A percentile compares a stretch with the other conserved stretches of the same genome.
These are phyloP conservation scores for Apiotrichum montevideense DNA, from an alignment of 1,284 basidiomycete genomes.

Conservation along the genomic window DNA sequence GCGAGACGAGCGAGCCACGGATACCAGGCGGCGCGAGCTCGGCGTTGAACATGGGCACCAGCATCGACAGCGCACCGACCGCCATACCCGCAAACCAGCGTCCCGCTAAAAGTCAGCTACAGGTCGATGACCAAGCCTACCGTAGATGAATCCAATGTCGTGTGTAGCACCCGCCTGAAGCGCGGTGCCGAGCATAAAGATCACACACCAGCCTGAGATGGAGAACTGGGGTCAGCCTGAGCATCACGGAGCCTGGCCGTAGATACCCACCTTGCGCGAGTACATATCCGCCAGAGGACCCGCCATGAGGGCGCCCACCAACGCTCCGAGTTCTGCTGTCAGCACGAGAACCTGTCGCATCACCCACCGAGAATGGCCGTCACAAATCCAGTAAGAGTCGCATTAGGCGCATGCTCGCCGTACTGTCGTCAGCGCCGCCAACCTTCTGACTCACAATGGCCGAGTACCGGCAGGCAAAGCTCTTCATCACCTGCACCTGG, in stretches of 20 bases:
- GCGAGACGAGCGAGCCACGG: constrained; percentile 64
- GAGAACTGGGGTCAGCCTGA: constrained; percentile 23
- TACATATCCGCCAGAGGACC: constrained; percentile 16
- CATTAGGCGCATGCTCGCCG: neutral
- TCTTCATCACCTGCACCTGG: constrained; percentile 16
- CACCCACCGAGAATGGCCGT: constrained; percentile 7
- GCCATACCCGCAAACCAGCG: constrained; percentile 42
- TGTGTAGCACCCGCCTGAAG: constrained; percentile 32
- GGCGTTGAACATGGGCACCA: constrained; percentile 58
- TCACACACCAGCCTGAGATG: constrained; percentile 38
- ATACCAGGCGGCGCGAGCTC: constrained; percentile 67
- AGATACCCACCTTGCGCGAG: neutral
- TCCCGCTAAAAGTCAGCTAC: constrained; percentile 20
- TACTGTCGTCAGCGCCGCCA: neutral
- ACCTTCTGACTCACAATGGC: neutral
- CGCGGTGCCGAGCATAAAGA: constrained; percentile 40
- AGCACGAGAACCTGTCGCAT: too few relatives aligned
- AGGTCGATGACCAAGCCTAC: neutral
- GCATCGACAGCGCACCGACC: constrained; percentile 41
- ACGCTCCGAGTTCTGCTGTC: constrained; percentile 13
- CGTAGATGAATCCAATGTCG: constrained; percentile 2
- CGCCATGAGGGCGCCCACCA: constrained; percentile 19
- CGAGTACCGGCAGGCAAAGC: neutral
- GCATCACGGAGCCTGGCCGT: constrained; percentile 7
- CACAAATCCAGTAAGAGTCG: constrained; percentile 10